Percentiles rank a stretch among this genome's conserved stretches.
Evolutionary conservation across 2,329 filamentous ascomycete genomes (phyloP).

Genomic region (Phialemoniopsis sp.): DNA sequence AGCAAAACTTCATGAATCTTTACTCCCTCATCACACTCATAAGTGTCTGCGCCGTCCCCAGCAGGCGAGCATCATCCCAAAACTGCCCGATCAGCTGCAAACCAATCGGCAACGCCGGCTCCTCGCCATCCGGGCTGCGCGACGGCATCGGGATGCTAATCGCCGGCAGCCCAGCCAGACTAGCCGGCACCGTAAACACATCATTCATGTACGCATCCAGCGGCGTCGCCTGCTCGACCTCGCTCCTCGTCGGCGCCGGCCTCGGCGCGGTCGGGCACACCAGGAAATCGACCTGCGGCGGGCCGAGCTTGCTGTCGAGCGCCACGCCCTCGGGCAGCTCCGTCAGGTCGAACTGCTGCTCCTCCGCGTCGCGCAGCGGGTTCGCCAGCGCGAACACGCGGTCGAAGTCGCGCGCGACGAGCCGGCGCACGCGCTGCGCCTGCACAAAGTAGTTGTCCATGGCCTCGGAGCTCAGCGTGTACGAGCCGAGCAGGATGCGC

Average conservation of each 20-base stretch:
- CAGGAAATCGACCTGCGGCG: slow-evolving; percentile 74
- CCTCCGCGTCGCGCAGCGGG: slow-evolving; percentile 47
- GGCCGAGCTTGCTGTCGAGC: slow-evolving; percentile 52
- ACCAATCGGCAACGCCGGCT: slow-evolving; percentile 37
- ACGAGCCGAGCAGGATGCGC: slow-evolving; percentile 84
- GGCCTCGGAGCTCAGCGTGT: slow-evolving; percentile 82
- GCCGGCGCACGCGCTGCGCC: slow-evolving; percentile 79
- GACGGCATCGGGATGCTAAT: slow-evolving; percentile 71
- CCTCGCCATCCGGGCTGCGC: slow-evolving; percentile 8
- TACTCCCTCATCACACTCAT: slow-evolving; percentile 12
- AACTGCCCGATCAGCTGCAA: slow-evolving; percentile 80
- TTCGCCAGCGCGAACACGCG: slow-evolving; percentile 67
- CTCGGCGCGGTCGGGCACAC: slow-evolving; percentile 81
- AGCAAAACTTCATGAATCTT: slow-evolving; percentile 3
- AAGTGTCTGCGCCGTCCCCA: slow-evolving; percentile 51
- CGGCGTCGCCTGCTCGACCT: slow-evolving; percentile 42
- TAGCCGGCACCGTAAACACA: slow-evolving; percentile 92
- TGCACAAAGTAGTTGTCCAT: slow-evolving; percentile 97
- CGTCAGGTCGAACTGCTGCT: slow-evolving; percentile 50
- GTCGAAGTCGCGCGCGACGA: slow-evolving; percentile 87
- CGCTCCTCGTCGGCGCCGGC: slow-evolving; percentile 41
- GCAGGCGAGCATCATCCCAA: slow-evolving; percentile 65
- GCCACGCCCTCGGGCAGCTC: slow-evolving; percentile 51
- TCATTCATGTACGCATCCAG: slow-evolving; percentile 89
- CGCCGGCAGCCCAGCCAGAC: slow-evolving; percentile 84